Evolutionary conservation across 2,329 filamentous ascomycete genomes (phyloP).

Genomic region (Monosporascus ibericus): DNA sequence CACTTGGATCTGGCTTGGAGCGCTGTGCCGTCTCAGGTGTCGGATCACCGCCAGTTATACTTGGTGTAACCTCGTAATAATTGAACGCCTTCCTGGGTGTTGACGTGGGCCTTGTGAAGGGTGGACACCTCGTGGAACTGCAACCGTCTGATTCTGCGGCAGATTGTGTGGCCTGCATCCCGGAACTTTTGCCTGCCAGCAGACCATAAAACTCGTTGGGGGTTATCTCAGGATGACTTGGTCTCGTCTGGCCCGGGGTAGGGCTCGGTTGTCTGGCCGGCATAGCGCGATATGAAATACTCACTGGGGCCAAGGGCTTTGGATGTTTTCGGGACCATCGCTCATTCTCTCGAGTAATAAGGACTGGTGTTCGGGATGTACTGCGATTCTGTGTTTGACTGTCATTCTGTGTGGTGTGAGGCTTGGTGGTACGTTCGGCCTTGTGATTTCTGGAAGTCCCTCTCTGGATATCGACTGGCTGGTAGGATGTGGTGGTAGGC

Average conservation of each 20-base stretch:
- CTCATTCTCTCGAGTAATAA: not conserved
- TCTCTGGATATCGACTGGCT: not conserved
- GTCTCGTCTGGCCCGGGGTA: not conserved
- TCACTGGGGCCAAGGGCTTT: not conserved
- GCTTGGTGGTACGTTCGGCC: not conserved
- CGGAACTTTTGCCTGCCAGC: not conserved
- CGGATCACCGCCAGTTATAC: not conserved
- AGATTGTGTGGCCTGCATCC: too few relatives aligned
- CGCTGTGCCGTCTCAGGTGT: not conserved
- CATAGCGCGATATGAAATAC: not conserved
- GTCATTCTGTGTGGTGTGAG: not conserved
- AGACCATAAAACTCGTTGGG: not conserved
- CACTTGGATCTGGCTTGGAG: not conserved
- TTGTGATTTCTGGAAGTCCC: not conserved
- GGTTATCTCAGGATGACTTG: not conserved
- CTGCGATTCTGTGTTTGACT: not conserved
- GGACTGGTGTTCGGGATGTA: not conserved
- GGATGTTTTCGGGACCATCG: not conserved
- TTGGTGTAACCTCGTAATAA: not conserved
- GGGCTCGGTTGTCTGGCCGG: not conserved
- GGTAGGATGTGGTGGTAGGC: not conserved
- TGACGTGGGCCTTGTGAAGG: not conserved
- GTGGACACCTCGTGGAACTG: not conserved
- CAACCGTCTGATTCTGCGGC: not conserved
- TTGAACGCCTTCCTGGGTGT: not conserved